Conservation (phyloP, 805 yeast species). For the Lipomyces starkeyi region DNA sequence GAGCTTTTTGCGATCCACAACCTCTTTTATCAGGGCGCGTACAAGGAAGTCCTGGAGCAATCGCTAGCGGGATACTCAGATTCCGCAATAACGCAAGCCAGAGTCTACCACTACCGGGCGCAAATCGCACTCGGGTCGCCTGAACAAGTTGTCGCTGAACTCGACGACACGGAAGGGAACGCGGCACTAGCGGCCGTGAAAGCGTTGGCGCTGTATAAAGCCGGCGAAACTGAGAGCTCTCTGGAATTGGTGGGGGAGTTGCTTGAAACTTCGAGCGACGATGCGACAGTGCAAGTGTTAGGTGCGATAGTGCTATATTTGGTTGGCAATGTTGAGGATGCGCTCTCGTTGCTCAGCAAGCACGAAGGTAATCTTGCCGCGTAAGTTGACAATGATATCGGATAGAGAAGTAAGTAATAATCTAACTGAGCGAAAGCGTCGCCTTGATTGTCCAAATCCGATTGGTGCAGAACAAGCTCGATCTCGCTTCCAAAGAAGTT, state of each 20-base stretch:
- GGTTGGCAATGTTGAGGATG: conserved; percentile 52
- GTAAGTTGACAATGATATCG: conserved; percentile 16
- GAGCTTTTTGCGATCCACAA: conserved; percentile 48
- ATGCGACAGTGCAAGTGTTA: conserved; percentile 48
- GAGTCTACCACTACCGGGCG: conserved; percentile 48
- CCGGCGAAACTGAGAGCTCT: conserved; percentile 28
- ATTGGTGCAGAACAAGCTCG: conserved; percentile 52
- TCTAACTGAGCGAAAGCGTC: conserved; percentile 40
- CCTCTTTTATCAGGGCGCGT: conserved; percentile 52
- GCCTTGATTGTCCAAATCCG: conserved; percentile 48
- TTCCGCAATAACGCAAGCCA: conserved; percentile 42
- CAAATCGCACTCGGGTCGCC: conserved; percentile 47
- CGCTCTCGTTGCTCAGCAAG: conserved; percentile 49
- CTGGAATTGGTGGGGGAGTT: conserved; percentile 38
- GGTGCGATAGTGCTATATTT: conserved; percentile 53
- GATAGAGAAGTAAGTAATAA: not conserved
- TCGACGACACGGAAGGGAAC: conserved; percentile 41
- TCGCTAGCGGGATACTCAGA: conserved; percentile 41
- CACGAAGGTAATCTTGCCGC: conserved; percentile 50
- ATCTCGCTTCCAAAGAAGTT: conserved; percentile 56
- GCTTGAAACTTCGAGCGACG: conserved; percentile 38
- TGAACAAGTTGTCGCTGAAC: conserved; percentile 42
- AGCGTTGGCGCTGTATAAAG: conserved; percentile 36
- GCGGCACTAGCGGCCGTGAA: conserved; percentile 40
- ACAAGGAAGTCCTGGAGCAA: conserved; percentile 44